Conservation (phyloP, 352 stramenopile species). For the Phytophthora sojae region DNA sequence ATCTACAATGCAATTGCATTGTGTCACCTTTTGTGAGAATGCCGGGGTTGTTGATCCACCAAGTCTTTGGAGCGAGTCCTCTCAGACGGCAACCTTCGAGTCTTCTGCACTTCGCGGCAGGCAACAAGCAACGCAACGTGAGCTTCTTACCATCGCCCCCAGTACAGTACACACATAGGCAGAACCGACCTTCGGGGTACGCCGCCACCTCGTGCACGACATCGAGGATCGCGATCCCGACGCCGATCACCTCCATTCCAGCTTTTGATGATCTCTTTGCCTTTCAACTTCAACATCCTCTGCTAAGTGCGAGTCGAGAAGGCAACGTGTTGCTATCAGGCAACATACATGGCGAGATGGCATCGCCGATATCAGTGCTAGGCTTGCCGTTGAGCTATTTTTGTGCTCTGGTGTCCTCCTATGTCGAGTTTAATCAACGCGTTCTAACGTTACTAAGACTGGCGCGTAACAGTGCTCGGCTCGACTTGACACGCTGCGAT, state of each 20-base stretch:
- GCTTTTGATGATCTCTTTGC: constrained; percentile 5
- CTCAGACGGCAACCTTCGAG: constrained; percentile 46
- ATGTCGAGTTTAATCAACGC: background rate
- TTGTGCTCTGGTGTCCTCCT: constrained; percentile 3
- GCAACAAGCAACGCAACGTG: constrained; percentile 1
- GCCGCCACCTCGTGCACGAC: constrained; percentile 67
- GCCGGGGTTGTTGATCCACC: too few relatives aligned
- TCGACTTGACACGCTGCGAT: constrained; percentile 23
- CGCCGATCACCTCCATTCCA: constrained; percentile 56
- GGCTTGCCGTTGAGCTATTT: background rate
- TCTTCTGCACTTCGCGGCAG: constrained; percentile 48
- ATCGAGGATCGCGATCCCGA: constrained; percentile 76
- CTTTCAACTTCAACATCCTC: constrained; percentile 33
- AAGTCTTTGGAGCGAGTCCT: background rate
- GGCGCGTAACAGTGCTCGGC: constrained; percentile 1
- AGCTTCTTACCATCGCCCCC: background rate
- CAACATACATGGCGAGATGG: too few relatives aligned
- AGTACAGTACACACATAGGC: background rate
- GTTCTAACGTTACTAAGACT: background rate
- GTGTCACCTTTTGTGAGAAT: background rate
- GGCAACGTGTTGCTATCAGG: background rate
- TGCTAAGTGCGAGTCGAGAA: constrained; percentile 19
- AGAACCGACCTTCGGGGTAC: constrained; percentile 53
- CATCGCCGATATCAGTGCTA: background rate
- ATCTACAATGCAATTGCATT: constrained; percentile 36